These are phyloP conservation scores for Zymoseptoria ardabiliae DNA, from an alignment of 2,329 filamentous ascomycete genomes.

Conservation along the genomic window DNA sequence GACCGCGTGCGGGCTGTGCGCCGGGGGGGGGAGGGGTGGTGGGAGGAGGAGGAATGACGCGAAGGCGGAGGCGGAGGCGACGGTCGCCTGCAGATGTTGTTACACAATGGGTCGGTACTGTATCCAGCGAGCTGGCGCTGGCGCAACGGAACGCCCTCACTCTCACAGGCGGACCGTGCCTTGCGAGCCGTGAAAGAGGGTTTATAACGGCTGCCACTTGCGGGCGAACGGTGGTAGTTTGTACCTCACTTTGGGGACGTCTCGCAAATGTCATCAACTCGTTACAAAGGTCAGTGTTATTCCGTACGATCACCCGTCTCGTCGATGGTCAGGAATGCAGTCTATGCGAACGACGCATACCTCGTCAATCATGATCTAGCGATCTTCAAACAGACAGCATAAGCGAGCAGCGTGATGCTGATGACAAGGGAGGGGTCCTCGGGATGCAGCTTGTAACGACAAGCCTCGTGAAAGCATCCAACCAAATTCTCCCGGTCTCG, in stretches of 20 bases:
- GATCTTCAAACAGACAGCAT: too few species aligned
- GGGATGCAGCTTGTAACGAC: too few species aligned
- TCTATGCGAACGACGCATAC: too few species aligned
- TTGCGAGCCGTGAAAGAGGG: neutral
- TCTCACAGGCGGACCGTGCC: neutral
- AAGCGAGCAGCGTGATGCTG: too few species aligned
- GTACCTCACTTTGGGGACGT: too few species aligned
- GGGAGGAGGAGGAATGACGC: neutral
- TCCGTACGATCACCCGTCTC: too few species aligned
- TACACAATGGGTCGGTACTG: neutral
- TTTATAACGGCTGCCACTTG: neutral
- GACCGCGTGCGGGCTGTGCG: neutral
- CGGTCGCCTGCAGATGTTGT: neutral
- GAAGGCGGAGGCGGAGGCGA: neutral
- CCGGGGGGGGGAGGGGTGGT: neutral
- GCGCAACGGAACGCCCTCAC: neutral
- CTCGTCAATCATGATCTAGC: too few species aligned
- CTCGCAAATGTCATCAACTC: too few species aligned
- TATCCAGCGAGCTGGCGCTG: neutral
- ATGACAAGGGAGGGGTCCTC: too few species aligned
- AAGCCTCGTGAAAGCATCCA: too few species aligned
- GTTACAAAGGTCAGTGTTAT: too few species aligned
- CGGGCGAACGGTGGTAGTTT: neutral
- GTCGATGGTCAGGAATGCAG: too few species aligned
- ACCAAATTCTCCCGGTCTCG: neutral